phyloP scores from a whole-genome alignment of 495 filamentous ascomycete species.

The Aspergillus biplanus region DNA sequence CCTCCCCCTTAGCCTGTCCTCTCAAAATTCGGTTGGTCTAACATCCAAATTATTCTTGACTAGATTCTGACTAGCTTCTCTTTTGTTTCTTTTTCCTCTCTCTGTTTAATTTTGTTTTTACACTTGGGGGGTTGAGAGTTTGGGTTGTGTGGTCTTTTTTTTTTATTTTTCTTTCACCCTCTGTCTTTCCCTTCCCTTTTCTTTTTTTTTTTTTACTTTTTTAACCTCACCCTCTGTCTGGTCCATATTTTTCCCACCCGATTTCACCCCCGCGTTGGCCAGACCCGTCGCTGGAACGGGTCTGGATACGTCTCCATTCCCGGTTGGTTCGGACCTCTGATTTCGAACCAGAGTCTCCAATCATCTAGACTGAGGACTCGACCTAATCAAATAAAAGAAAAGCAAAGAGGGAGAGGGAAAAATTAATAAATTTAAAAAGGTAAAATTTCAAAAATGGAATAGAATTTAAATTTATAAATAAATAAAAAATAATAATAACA shows the following conservation, averaged over 20 bases:
- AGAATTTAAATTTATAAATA: background rate
- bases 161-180: background rate
- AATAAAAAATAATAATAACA: background rate
- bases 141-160: slow-evolving; percentile 1
- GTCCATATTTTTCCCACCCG: background rate
- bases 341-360: slow-evolving; percentile 11
- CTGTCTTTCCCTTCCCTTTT: slow-evolving; percentile 6
- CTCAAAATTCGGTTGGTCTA: slow-evolving; percentile 2
- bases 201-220: slow-evolving; percentile 8
- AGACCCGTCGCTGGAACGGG: slow-evolving; percentile 28
- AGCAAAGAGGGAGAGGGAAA: background rate
- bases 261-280: slow-evolving; percentile 30
- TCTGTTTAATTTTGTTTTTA: slow-evolving; percentile 4
- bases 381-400: slow-evolving; percentile 10
- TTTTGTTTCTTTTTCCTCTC: slow-evolving; percentile 15
- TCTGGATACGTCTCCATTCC: slow-evolving; percentile 29
- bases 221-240: background rate
- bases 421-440: slow-evolving; percentile 1
- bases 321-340: slow-evolving; percentile 18
- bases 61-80: slow-evolving; percentile 1
- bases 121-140: slow-evolving; percentile 1
- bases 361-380: slow-evolving; percentile 10
- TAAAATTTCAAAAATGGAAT: background rate
- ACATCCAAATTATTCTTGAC: slow-evolving; percentile 1
- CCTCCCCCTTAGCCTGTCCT: background rate